Evolutionary conservation across 2,329 filamentous ascomycete genomes (phyloP).

Genomic region (Aureobasidium sp.): DNA sequence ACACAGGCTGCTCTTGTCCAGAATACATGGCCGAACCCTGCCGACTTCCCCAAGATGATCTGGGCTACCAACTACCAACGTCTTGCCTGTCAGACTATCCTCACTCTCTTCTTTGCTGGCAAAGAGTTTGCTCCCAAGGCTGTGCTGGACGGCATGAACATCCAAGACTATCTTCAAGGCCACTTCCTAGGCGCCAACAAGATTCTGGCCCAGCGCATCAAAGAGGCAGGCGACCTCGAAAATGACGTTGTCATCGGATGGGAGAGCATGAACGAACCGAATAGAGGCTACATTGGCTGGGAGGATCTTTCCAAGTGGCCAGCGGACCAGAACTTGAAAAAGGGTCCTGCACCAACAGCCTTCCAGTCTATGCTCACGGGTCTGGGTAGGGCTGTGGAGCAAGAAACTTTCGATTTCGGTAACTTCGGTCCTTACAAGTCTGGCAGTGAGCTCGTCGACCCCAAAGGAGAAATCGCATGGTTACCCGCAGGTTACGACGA

Average conservation of each 20-base stretch:
- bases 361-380: constrained; percentile 91
- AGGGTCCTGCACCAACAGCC: constrained; percentile 85
- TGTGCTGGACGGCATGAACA: constrained; percentile 89
- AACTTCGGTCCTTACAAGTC: constrained; percentile 87
- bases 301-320: constrained; percentile 76
- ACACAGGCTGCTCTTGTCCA: constrained; percentile 93
- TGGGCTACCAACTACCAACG: constrained; percentile 97
- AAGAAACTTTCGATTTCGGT: constrained; percentile 90
- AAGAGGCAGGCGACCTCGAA: constrained; percentile 83
- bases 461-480: constrained; percentile 80
- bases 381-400: constrained; percentile 82
- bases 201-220: constrained; percentile 75
- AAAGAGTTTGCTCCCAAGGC: constrained; percentile 91
- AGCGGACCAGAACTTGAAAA: constrained; percentile 80
- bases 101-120: constrained; percentile 89
- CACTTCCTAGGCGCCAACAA: constrained; percentile 77
- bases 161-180: constrained; percentile 86
- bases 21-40: constrained; percentile 81
- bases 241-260: constrained; percentile 85
- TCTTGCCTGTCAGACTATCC: constrained; percentile 80
- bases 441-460: constrained; percentile 75
- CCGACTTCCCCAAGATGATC: constrained; percentile 93
- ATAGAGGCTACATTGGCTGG: constrained; percentile 77
- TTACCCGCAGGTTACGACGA: constrained; percentile 78
- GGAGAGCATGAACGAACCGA: constrained; percentile 95